Evolutionary conservation across 139 green algal genomes (phyloP), one percentile per base, ranked within the genome.

Genomic region (Bryopsis sp.): DNA sequence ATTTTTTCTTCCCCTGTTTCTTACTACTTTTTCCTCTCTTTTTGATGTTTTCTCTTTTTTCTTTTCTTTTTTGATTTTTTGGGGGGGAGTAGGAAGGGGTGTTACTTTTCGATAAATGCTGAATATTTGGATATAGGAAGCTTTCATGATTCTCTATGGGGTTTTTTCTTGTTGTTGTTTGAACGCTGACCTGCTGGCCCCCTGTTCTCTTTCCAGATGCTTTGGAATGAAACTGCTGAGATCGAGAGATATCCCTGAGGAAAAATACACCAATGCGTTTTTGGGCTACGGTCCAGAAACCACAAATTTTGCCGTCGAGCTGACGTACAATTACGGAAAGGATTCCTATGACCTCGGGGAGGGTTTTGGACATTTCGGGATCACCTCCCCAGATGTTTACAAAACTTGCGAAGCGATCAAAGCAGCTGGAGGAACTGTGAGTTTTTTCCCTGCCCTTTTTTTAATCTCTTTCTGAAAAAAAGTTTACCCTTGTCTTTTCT

Each of bases 331-430:
- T 68, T 92, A 94, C 54, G 87, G 85, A 29, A 75, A 86, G 67
- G 79, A 93, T 72, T 78, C 59, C 29, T 96, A 96, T 71, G 79
- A 92, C 71, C 58, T 96, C 2, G 90, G 90, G 4, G 78, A 85
- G 37, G 90, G 87, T 29, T 96, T 97, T 74, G 90, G 90, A 0
- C 90, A 96, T 82, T 97, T 96, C 83, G 90, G 81, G 1, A 74
- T 96, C 19, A 80, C 80, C 1, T 67, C 85, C 2, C 72, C 77
- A 2, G 90, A 97, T 69, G 90, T 95, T 8, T 87, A 88, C 59
- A 76, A 75, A 48, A 69, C 80, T 5, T 76, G 76, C 8, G 82
- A 92, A 3, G 65, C 70, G 43, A 84, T 95, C 65, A 88, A 89
- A 60, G 67, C 54, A 0, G 65, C 48, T 22, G 84, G 79, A 22